phyloP scores from a whole-genome alignment of 306 rosid species.

The Quercus cerris region DNA sequence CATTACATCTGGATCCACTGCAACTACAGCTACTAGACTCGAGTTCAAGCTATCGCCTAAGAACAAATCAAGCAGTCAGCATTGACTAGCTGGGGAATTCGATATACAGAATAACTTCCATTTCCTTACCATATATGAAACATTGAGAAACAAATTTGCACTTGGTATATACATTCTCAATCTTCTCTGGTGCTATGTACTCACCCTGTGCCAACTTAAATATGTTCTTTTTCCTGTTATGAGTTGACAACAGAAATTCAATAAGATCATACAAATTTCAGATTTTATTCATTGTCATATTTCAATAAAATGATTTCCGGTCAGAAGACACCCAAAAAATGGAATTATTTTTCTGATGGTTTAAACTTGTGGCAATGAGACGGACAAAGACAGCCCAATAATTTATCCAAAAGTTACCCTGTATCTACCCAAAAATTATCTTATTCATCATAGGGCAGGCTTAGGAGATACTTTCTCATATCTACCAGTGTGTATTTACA shows the following conservation, averaged over 20 bases:
- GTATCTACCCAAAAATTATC: too few relatives aligned
- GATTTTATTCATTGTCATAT: background rate
- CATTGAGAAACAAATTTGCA: conserved; percentile 87
- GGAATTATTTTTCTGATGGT: background rate
- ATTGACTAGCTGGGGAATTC: conserved; percentile 4
- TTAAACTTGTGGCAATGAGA: background rate
- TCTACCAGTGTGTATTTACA: background rate
- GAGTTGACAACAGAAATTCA: conserved; percentile 18
- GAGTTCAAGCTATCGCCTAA: conserved; percentile 96
- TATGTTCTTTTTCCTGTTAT: conserved; percentile 88
- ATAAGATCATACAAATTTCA: background rate
- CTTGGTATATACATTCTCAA: conserved; percentile 85
- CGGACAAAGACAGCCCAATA: background rate
- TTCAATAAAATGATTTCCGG: background rate
- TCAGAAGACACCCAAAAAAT: background rate
- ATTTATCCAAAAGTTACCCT: background rate
- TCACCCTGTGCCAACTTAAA: conserved; percentile 99
- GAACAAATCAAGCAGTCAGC: conserved; percentile 28
- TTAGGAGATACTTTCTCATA: background rate
- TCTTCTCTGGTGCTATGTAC: conserved; percentile 98
- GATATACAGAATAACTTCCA: conserved; percentile 6
- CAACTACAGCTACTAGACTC: conserved; percentile 72
- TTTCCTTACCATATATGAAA: conserved; percentile 81
- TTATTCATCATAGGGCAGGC: too few relatives aligned
- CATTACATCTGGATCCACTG: conserved; percentile 70